Base-by-base conservation (phyloP, 2,329 filamentous ascomycete species). In the Amesomyces nigricolor region DNA sequence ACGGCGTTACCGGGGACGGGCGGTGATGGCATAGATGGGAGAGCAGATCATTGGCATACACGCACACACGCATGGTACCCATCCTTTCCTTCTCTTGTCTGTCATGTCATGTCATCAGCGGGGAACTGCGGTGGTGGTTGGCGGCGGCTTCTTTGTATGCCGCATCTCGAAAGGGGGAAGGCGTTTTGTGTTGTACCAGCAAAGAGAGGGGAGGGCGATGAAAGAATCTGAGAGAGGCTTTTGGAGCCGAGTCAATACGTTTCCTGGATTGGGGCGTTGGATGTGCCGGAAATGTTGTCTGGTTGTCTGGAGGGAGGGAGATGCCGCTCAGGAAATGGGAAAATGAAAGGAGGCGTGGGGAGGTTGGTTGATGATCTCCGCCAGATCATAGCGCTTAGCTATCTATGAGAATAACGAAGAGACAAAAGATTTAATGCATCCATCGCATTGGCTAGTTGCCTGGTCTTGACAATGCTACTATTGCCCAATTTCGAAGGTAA, bases 31-130 rank as follows among this genome's bases (percentile, higher is more conserved):
- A 58, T 58, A 58, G 57, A 58, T 53, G 49, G 53, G 49, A 53
- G 57, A 58, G 53, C 40, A 51, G 50, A 53, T 58, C 57, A 58
- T 58, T 32, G 49, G 53, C 53, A 55, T 58, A 53, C 57, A 51
- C 48, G 53, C 53, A 55, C 56, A 53, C 57, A 51, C 48, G 47
- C 48, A 46, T 45, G 45, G 35, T 40, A 44, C 35, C 37, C 26
- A 40, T 46, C 49, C 48, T 35, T 52, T 39, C n/a, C 40, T 51
- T 35, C 48, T 39, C 19, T 45, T 39, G n/a, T 44, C 53, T 54
- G 22, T 51, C 42, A 47, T 48, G 43, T 17, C 10, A 40, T 30
- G n/a, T n/a, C n/a, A n/a, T n/a, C n/a, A n/a, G n/a, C n/a, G 22
- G 32, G 32, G 32, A 35, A 10, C 2, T 35, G 32, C 7, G 32